Base-by-base conservation (phyloP, 176 grass and related monocot species). In the Zoysia pacifica region DNA sequence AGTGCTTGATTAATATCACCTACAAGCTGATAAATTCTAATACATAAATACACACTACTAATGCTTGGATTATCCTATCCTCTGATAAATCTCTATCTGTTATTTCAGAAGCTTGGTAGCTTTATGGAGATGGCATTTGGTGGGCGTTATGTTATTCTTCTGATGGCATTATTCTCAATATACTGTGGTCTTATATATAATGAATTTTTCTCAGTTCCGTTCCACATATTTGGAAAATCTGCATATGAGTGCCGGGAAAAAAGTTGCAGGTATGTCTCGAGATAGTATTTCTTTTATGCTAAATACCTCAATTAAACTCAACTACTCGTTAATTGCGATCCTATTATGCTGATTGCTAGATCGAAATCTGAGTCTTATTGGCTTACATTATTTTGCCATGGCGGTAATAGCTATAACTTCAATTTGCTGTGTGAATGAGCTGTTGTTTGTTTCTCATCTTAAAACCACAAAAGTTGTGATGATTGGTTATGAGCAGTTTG, bases 41-140 rank as follows among this genome's bases (percentile, higher is more conserved):
- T 35, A 35, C 0, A 35, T 35, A 35, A 61, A 9, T 28, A 11
- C 3, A 4, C 1, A 7, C 58, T 61, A 35, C 59, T 36, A 62
- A 61, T 9, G 58, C 20, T 62, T 62, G 20, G 56, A 60, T 60
- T 20, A 60, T 60, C 56, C n/a, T 60, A 60, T 0, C n/a, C n/a
- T 60, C 56, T 60, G 28, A 9, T 60, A 60, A 61, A 36, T 62
- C 19, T 2, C 76, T 54, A 62, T 40, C 44, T 12, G 72, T 58
- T 88, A 77, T 85, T 76, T 13, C 92, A 99, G 97, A 99, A 99
- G 78, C 97, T 99, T 15, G 84, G 80, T 40, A 99, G 97, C 82
- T 99, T 99, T 89, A 93, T 82, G 97, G 97, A 99, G 76, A 91
- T 99, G 90, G 97, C 97, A 79, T 99, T 99, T 88, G 97, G 97